Evolutionary conservation across 768 basidiomycete species (phyloP).

Genomic region (Amanita jacksonii): DNA sequence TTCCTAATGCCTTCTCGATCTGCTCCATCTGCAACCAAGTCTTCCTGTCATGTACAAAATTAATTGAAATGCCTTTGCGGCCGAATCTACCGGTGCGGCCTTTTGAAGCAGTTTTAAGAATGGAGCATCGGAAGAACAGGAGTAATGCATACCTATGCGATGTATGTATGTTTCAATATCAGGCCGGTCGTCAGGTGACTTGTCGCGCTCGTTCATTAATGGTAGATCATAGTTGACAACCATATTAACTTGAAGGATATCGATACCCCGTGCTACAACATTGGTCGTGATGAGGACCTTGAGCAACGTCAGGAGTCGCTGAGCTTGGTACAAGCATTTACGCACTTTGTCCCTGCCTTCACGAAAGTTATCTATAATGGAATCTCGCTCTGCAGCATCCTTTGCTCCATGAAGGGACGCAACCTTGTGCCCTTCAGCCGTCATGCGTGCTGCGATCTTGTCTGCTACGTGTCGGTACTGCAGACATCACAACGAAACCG

Average conservation of each 20-base stretch:
- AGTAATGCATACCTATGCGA: conserved; percentile 67
- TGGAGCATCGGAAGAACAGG: background rate
- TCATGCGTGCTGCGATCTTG: conserved; percentile 85
- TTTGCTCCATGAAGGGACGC: conserved; percentile 94
- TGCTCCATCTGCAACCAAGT: conserved; percentile 87
- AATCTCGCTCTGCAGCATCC: conserved; percentile 81
- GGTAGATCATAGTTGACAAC: conserved; percentile 99
- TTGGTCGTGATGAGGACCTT: conserved; percentile 91
- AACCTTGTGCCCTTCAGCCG: conserved; percentile 89
- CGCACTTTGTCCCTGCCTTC: conserved; percentile 89
- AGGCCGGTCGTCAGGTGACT: conserved; percentile 45
- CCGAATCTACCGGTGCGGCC: conserved; percentile 98
- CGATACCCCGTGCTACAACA: conserved; percentile 96
- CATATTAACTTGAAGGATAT: conserved; percentile 99
- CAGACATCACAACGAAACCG: conserved; percentile 1
- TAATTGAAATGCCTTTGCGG: conserved; percentile 92
- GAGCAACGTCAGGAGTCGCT: background rate
- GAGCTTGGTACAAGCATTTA: background rate
- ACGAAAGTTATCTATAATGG: conserved; percentile 90
- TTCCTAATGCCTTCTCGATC: conserved; percentile 74
- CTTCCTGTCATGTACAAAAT: conserved; percentile 87
- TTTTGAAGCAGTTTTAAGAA: conserved; percentile 20
- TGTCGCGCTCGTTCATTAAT: conserved; percentile 63
- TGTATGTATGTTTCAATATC: conserved; percentile 98
- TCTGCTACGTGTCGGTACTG: conserved; percentile 91